These are phyloP conservation scores for Colletotrichum sp. DNA, from an alignment of 2,329 filamentous ascomycete genomes.

Conservation along the genomic window DNA sequence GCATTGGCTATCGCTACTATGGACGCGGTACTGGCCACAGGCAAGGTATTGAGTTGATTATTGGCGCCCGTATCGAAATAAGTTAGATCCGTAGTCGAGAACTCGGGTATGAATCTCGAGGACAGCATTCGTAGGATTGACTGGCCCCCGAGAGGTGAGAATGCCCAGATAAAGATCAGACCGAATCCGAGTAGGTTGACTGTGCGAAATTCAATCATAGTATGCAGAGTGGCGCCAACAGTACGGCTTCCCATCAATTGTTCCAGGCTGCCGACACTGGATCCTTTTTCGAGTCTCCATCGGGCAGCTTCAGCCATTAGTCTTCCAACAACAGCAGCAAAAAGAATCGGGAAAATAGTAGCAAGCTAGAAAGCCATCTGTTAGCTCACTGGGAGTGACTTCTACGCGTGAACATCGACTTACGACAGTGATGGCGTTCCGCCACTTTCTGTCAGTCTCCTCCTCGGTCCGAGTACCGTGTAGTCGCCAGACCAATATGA, in stretches of 20 bases:
- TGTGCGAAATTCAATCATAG: slow-evolving; percentile 28
- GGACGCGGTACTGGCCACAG: neutral
- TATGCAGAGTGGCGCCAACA: slow-evolving; percentile 28
- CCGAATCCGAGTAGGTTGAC: slow-evolving; percentile 28
- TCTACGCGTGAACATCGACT: neutral
- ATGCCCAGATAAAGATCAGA: slow-evolving; percentile 30
- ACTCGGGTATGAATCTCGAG: neutral
- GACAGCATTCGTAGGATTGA: slow-evolving; percentile 26
- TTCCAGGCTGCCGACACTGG: slow-evolving; percentile 29
- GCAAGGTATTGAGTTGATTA: neutral
- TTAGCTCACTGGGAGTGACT: neutral
- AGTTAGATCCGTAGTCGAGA: neutral
- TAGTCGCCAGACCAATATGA: neutral
- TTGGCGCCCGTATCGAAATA: neutral
- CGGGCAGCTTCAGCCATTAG: slow-evolving; percentile 27
- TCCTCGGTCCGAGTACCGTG: neutral
- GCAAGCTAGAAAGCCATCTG: neutral
- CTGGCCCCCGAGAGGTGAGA: slow-evolving; percentile 34
- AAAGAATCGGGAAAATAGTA: slow-evolving; percentile 33
- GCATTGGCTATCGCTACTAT: neutral
- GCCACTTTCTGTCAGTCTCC: neutral
- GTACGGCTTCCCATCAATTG: slow-evolving; percentile 35
- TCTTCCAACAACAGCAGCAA: slow-evolving; percentile 31
- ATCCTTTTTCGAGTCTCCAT: slow-evolving; percentile 31
- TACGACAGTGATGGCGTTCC: neutral